Percentiles rank a stretch among this genome's conserved stretches.
Evolutionary conservation across 495 filamentous ascomycete genomes (phyloP).

Genomic region (Paragyromitra xinjiangensis): DNA sequence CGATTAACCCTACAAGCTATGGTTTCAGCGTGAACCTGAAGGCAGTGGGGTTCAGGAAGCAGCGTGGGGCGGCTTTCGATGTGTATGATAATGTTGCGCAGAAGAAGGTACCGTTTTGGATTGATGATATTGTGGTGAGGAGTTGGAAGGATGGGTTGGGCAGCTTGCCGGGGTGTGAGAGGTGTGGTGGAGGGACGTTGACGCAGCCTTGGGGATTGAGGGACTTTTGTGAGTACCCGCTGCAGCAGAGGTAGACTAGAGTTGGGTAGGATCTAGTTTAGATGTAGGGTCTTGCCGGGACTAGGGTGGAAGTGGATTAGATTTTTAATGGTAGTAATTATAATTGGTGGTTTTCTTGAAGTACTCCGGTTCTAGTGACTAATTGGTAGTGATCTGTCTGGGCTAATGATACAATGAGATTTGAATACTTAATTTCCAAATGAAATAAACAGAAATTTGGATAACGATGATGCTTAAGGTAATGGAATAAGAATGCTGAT

Average conservation of each 20-base stretch:
- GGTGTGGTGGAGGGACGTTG: constrained; percentile 1
- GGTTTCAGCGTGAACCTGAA: constrained; percentile 20
- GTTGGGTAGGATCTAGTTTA: not conserved
- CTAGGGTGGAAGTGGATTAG: not conserved
- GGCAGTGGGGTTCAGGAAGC: constrained; percentile 22
- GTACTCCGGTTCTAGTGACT: not conserved
- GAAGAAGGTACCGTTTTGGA: constrained; percentile 21
- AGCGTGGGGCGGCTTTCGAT: not conserved
- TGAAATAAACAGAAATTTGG: not conserved
- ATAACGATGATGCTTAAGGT: not conserved
- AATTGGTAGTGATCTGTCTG: not conserved
- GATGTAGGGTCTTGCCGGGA: not conserved
- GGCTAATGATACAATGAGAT: not conserved
- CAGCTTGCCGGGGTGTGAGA: constrained; percentile 20
- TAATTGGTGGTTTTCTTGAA: not conserved
- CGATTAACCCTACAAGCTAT: constrained; percentile 17
- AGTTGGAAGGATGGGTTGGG: constrained; percentile 27
- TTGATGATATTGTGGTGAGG: constrained; percentile 29
- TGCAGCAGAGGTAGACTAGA: constrained; percentile 11
- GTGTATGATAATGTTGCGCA: constrained; percentile 21
- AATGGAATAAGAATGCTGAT: not conserved
- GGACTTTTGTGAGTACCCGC: constrained; percentile 23
- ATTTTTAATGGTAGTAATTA: not conserved
- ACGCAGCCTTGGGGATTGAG: constrained; percentile 15
- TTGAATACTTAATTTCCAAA: not conserved